Evolutionary conservation across 805 yeast species (phyloP).

Genomic region (Metschnikowia amazonensis): DNA sequence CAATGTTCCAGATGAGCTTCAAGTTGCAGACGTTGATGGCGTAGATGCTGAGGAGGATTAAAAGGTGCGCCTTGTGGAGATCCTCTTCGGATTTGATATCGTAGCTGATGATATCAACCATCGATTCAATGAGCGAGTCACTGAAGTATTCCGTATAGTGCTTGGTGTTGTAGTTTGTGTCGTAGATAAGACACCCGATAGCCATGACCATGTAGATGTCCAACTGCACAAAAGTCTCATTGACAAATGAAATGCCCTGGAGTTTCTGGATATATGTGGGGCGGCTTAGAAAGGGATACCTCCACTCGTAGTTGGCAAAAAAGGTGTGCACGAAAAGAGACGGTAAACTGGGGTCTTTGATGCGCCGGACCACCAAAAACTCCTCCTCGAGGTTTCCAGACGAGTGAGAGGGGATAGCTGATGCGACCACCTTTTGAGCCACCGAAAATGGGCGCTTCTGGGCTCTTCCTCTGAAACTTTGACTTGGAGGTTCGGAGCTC

Average conservation of each 20-base stretch:
- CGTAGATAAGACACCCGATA: conserved; percentile 38
- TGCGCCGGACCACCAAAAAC: conserved; percentile 33
- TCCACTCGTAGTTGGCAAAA: conserved; percentile 35
- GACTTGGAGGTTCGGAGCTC: not conserved
- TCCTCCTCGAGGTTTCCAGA: conserved; percentile 25
- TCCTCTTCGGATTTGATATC: conserved; percentile 24
- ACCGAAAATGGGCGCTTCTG: not conserved
- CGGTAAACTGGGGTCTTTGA: conserved; percentile 28
- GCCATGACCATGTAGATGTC: conserved; percentile 38
- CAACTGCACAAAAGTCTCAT: conserved; percentile 35
- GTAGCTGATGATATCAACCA: conserved; percentile 33
- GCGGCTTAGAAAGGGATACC: conserved; percentile 34
- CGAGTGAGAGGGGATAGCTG: conserved; percentile 4
- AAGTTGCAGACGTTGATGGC: conserved; percentile 28
- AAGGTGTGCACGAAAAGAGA: conserved; percentile 30
- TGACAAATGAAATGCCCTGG: conserved; percentile 26
- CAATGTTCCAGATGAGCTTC: conserved; percentile 30
- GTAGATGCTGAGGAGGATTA: conserved; percentile 32
- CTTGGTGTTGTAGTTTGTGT: conserved; percentile 22
- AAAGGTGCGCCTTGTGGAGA: conserved; percentile 26
- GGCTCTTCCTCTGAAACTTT: not conserved
- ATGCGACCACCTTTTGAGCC: conserved; percentile 9
- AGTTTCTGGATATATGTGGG: conserved; percentile 21
- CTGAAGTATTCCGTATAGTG: conserved; percentile 30
- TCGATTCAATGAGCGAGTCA: conserved; percentile 29